These are phyloP conservation scores for Talaromyces marneffei DNA, from an alignment of 2,329 filamentous ascomycete species.

Conservation along the genomic window DNA sequence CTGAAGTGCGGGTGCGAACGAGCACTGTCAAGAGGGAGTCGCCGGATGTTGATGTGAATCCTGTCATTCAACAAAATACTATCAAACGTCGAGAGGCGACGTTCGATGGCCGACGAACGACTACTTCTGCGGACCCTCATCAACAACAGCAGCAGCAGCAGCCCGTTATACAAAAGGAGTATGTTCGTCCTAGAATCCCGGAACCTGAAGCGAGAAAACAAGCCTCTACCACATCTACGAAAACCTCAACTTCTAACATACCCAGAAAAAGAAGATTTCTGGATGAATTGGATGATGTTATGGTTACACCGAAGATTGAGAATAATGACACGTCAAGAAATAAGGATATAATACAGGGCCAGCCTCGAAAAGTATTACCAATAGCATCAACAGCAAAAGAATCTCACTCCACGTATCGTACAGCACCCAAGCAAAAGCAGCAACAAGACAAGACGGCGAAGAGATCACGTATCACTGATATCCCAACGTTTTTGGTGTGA, in stretches of 20 bases:
- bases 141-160: background rate
- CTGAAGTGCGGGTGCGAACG: conserved; percentile 10
- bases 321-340: conserved; percentile 19
- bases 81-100: background rate
- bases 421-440: conserved; percentile 11
- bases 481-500: conserved; percentile 42
- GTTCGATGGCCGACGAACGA: background rate
- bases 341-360: conserved; percentile 20
- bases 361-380: conserved; percentile 14
- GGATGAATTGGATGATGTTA: conserved; percentile 35
- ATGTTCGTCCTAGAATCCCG: background rate
- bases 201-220: background rate
- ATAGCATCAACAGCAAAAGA: background rate
- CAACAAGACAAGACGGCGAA: conserved; percentile 21
- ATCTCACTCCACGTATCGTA: background rate
- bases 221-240: background rate
- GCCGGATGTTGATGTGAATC: background rate
- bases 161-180: background rate
- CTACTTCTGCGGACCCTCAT: background rate
- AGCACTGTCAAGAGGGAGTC: conserved; percentile 2
- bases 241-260: conserved; percentile 13
- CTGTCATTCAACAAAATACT: background rate
- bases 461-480: conserved; percentile 37
- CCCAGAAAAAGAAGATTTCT: conserved; percentile 31
- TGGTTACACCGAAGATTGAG: conserved; percentile 18